Base-by-base conservation (phyloP, 1,284 basidiomycete species). In the Cutaneotrichosporon dermatis region DNA sequence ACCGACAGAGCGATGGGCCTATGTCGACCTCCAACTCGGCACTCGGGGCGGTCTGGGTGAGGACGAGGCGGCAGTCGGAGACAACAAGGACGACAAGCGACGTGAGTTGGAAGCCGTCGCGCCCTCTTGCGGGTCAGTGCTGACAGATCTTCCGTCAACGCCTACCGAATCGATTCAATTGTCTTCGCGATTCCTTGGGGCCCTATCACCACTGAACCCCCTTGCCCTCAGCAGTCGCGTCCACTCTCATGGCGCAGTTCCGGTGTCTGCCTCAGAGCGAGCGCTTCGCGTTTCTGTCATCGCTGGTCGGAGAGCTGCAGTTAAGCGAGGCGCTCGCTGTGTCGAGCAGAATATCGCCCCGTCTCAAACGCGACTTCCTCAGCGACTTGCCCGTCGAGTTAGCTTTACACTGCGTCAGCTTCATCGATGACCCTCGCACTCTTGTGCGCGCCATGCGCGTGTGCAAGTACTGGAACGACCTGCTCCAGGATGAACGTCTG, bases 311-410 rank as follows among this genome's bases (percentile, higher is more conserved):
- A 45, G 82, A 85, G 49, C 87, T 90, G 67, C 83, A 84, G 2
- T 83, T 87, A 2, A 80, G 85, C 8, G 91, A 96, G 69, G 85
- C 96, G 11, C 82, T 89, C 12, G 88, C 88, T 72, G 82, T 96
- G 58, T 89, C 88, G 0, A 82, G 79, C 25, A 75, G 80, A 55
- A 88, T 97, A 73, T 82, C 86, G 0, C 90, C 92, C 0, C 83
- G 89, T 37, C 85, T 97, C 66, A 88, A 89, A 71, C 85, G 90
- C 6, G 93, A 98, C 74, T 94, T 95, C 73, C 81, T 97, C 33
- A 79, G 82, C 4, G 85, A 88, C 35, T 81, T 98, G 1, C 95
- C 95, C 0, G 80, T 86, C 13, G 95, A 99, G 76, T 82, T 99
- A 39, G 84, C 87, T 0, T 78, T 96, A 34, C 85, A 92, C 70